phyloP scores from a whole-genome alignment of 2,329 filamentous ascomycete genomes.

The Beauveria sp. region DNA sequence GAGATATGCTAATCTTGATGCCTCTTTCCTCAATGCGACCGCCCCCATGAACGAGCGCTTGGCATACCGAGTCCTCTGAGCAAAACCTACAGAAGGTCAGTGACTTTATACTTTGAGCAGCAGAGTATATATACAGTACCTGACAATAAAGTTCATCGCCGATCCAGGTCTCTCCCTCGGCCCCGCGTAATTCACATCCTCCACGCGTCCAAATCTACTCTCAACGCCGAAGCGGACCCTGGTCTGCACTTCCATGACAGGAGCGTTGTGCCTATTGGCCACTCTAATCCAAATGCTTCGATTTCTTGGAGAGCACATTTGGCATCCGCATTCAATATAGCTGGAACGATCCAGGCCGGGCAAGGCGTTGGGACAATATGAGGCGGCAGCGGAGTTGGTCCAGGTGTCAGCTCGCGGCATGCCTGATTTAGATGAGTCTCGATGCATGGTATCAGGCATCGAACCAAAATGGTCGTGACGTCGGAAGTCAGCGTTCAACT shows the following conservation, averaged over 20 bases:
- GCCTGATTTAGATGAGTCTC: not conserved
- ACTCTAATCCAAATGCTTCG: conserved; percentile 23
- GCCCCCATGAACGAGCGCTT: conserved; percentile 18
- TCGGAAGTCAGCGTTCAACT: not conserved
- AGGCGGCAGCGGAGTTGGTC: not conserved
- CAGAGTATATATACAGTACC: conserved; percentile 15
- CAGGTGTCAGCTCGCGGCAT: not conserved
- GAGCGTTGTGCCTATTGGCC: conserved; percentile 14
- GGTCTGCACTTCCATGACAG: conserved; percentile 17
- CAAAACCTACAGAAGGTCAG: conserved; percentile 16
- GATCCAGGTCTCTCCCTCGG: not conserved
- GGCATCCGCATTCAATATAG: conserved; percentile 24
- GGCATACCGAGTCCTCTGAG: conserved; percentile 2
- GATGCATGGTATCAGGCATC: not conserved
- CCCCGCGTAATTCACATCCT: conserved; percentile 18
- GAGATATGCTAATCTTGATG: conserved; percentile 20
- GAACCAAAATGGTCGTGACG: not conserved
- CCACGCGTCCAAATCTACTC: conserved; percentile 22
- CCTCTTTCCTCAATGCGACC: conserved; percentile 20
- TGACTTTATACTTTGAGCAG: too few relatives aligned
- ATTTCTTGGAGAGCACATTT: conserved; percentile 22
- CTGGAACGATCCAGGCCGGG: not conserved
- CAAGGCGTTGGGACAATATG: not conserved
- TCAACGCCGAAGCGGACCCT: conserved; percentile 24
- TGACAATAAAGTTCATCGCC: conserved; percentile 19